Evolutionary conservation across 106 monocot species (phyloP).

Genomic region (Triglochin maritima): DNA sequence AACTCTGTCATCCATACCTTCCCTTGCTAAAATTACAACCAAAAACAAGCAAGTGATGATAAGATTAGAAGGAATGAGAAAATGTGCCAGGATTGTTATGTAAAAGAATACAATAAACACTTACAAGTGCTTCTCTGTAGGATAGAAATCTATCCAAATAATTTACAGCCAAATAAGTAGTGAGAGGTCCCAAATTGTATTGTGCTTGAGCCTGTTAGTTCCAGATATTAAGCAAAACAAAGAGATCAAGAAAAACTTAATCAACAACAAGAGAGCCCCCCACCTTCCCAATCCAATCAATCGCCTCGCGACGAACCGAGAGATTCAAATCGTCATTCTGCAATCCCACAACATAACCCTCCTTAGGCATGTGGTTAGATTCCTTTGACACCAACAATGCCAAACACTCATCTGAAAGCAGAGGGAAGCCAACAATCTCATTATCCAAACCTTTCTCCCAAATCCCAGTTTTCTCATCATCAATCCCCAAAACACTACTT

Average conservation of each 20-base stretch:
- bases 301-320: constrained; percentile 59
- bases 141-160: constrained; percentile 80
- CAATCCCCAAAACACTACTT: constrained; percentile 40
- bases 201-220: constrained; percentile 51
- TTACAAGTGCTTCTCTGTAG: constrained; percentile 44
- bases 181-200: constrained; percentile 62
- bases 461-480: constrained; percentile 25
- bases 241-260: background rate
- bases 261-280: background rate
- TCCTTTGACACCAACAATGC: constrained; percentile 44
- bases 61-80: background rate
- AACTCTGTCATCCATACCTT: constrained; percentile 71
- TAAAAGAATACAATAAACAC: background rate
- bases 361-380: constrained; percentile 49
- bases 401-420: constrained; percentile 64
- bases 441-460: constrained; percentile 7
- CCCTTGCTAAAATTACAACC: constrained; percentile 11
- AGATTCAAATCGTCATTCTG: constrained; percentile 39
- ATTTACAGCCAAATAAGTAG: constrained; percentile 53
- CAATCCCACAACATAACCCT: constrained; percentile 47
- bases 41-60: background rate
- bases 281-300: constrained; percentile 94
- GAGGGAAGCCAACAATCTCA: constrained; percentile 25
- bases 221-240: background rate
- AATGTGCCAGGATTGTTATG: background rate